Evolutionary conservation across 768 basidiomycete species (phyloP).

Genomic region (Boletellus emodensis): DNA sequence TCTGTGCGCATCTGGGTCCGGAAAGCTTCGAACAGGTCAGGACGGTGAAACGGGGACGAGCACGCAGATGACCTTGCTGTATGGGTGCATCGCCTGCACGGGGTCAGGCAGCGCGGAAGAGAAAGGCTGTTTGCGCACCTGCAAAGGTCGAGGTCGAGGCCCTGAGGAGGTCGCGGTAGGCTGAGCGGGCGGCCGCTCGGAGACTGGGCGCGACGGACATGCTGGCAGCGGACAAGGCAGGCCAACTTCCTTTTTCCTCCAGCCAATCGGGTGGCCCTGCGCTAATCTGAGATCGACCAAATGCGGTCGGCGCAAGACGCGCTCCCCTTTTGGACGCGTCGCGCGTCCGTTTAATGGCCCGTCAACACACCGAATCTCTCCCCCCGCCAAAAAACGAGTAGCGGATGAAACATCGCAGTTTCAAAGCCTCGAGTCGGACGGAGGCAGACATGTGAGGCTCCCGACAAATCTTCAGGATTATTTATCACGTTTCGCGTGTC

Average conservation of each 20-base stretch:
- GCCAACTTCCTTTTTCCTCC: neutral
- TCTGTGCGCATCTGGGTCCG: slow-evolving; percentile 63
- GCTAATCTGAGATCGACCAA: slow-evolving; percentile 33
- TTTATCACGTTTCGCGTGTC: slow-evolving; percentile 14
- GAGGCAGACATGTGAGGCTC: slow-evolving; percentile 12
- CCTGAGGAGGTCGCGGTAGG: slow-evolving; percentile 68
- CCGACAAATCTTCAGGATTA: slow-evolving; percentile 15
- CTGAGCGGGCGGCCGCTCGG: slow-evolving; percentile 63
- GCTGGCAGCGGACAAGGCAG: neutral
- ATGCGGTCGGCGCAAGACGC: slow-evolving; percentile 37
- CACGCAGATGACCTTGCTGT: slow-evolving; percentile 38
- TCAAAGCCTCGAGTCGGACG: slow-evolving; percentile 15
- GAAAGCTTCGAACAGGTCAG: slow-evolving; percentile 52
- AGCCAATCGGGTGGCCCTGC: slow-evolving; percentile 14
- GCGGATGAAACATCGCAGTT: slow-evolving; percentile 28
- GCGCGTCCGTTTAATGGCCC: slow-evolving; percentile 20
- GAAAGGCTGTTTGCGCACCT: slow-evolving; percentile 35
- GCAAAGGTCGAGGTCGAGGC: slow-evolving; percentile 64
- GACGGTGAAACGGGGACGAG: neutral
- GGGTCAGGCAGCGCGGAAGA: neutral
- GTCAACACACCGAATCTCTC: slow-evolving; percentile 30
- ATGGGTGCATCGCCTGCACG: slow-evolving; percentile 53
- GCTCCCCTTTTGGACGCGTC: slow-evolving; percentile 37
- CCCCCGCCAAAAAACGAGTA: slow-evolving; percentile 25
- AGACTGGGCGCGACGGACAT: slow-evolving; percentile 59